Evolutionary conservation across 83 land plant species (phyloP).

Genomic region (Picea abies): DNA sequence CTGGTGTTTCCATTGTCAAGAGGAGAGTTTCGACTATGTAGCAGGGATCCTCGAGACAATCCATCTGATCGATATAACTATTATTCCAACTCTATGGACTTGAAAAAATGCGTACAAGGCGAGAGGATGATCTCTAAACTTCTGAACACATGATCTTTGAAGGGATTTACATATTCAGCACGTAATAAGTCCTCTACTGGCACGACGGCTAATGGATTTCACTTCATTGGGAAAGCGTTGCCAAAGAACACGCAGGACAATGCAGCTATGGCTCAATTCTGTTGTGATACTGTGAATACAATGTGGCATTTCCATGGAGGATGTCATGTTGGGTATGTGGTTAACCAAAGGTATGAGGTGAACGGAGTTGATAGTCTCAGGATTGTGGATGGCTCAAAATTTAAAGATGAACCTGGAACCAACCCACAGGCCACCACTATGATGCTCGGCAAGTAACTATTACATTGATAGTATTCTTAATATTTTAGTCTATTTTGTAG

Average conservation of each 20-base stretch:
- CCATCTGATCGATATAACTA: slow-evolving; percentile 45
- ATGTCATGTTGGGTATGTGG: slow-evolving; percentile 27
- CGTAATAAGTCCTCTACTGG: not conserved
- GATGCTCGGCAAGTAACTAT: slow-evolving; percentile 40
- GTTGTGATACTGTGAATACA: slow-evolving; percentile 20
- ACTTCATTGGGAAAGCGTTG: not conserved
- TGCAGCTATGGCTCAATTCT: slow-evolving; percentile 13
- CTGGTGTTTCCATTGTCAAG: slow-evolving; percentile 33
- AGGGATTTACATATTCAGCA: not conserved
- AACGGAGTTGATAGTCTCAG: slow-evolving; percentile 28
- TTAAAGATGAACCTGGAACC: slow-evolving; percentile 27
- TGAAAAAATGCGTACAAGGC: slow-evolving; percentile 34
- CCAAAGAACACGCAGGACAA: slow-evolving; percentile 14
- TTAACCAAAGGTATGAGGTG: slow-evolving; percentile 17
- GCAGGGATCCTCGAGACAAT: slow-evolving; percentile 26
- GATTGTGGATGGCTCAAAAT: slow-evolving; percentile 35
- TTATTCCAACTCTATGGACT: slow-evolving; percentile 30
- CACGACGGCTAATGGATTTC: not conserved
- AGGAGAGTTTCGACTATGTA: slow-evolving; percentile 26
- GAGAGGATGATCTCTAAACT: not conserved
- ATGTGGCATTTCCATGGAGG: slow-evolving; percentile 45
- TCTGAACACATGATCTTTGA: not conserved
- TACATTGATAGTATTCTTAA: not conserved
- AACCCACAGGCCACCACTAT: slow-evolving; percentile 42
- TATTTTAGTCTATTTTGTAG: not conserved